phyloP scores from a whole-genome alignment of 495 filamentous ascomycete genomes.

The Penicillium dipodomyicola region DNA sequence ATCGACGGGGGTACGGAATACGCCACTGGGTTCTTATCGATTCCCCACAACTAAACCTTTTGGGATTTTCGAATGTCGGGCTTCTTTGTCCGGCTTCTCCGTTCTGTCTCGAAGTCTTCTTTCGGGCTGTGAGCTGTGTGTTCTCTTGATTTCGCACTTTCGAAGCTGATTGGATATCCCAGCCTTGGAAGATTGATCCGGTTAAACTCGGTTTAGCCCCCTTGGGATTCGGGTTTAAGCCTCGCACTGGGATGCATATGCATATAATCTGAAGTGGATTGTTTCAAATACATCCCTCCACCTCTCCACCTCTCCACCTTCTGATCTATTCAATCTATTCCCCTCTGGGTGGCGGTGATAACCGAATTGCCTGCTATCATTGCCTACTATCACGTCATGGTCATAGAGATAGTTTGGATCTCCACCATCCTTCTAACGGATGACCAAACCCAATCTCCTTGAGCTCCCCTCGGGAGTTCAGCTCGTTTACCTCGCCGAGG shows the following conservation, averaged over 20 bases:
- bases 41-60: constrained; percentile 32
- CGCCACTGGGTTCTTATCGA: constrained; percentile 30
- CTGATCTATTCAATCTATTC: not conserved
- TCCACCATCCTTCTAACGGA: constrained; percentile 24
- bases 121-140: not conserved
- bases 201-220: constrained; percentile 3
- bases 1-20: constrained; percentile 11
- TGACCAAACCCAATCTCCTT: constrained; percentile 38
- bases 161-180: not conserved
- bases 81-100: constrained; percentile 1
- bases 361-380: not conserved
- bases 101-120: not conserved
- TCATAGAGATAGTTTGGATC: not conserved
- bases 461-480: constrained; percentile 44
- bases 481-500: constrained; percentile 60
- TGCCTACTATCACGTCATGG: constrained; percentile 2
- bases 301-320: not conserved
- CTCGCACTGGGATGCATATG: constrained; percentile 6
- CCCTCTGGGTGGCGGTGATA: not conserved
- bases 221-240: constrained; percentile 8
- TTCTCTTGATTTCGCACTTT: not conserved
- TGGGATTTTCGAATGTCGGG: not conserved
- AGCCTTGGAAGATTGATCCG: not conserved
- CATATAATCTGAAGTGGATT: constrained; percentile 14
- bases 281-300: constrained; percentile 4